Base-by-base conservation (phyloP, 1,284 basidiomycete species). In the Malassezia japonica region DNA sequence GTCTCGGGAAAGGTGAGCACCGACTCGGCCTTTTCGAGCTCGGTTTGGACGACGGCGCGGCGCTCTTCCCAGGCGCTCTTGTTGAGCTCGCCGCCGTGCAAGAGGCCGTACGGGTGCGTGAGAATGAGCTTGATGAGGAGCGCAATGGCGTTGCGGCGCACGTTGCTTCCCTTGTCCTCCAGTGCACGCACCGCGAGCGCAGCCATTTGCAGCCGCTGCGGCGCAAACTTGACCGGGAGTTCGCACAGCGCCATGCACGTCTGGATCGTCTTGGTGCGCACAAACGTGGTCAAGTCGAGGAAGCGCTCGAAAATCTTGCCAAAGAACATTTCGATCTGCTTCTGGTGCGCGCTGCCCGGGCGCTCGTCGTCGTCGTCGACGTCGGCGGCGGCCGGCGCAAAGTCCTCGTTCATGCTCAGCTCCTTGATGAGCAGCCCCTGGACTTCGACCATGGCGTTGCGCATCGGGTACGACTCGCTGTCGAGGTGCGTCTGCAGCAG, bases 391-490 rank as follows among this genome's bases (percentile, higher is more conserved):
- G 33, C 24, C 1, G 32, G 7, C 9, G 7, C 33, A 6, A 42
- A 50, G 18, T 55, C 56, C 0, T 56, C 28, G 25, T 67, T 66
- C 23, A 65, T 62, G 36, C 65, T 61, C 29, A 57, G 44, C 34
- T 90, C 65, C 36, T 59, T 59, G 59, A 74, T 71, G 34, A 74
- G 56, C 12, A 70, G 53, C 20, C 69, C 71, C 20, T 73, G 67
- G 5, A 67, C 64, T 45, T 74, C 72, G 44, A 73, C 51, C 42
- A 74, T 56, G 9, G 71, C 65, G 35, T 68, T 87, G 31, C 94
- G 86, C 83, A 98, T 92, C 0, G 89, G 87, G 67, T 96, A 94
- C 0, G 88, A 85, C 86, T 98, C 92, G 27, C 86, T 89, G 68
- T 98, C 92, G 28, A 95, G 77, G 67, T 95, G 91, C 20, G 80